Conservation (phyloP, 1,284 basidiomycete species). For the Rhodotorula sp. region DNA sequence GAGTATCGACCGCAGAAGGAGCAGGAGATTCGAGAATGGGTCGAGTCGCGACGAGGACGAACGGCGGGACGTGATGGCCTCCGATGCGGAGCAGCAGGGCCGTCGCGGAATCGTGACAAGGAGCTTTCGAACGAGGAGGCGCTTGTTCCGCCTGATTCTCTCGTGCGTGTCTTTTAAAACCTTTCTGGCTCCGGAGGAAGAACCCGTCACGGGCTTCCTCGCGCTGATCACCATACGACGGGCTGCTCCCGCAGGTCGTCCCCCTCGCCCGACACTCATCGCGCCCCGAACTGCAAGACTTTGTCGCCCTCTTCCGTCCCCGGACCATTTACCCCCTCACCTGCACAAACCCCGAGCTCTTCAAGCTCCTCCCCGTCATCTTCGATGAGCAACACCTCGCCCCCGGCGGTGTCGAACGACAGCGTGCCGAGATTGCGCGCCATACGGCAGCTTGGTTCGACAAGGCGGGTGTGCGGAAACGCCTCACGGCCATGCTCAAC, state of each 20-base stretch:
- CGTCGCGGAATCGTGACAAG: neutral
- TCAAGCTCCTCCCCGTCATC: constrained; percentile 64
- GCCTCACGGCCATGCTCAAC: neutral
- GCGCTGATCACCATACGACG: neutral
- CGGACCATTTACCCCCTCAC: constrained; percentile 73
- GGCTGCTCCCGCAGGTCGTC: constrained; percentile 61
- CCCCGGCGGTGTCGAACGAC: constrained; percentile 44
- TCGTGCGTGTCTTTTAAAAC: constrained; percentile 55
- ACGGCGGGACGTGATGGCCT: neutral
- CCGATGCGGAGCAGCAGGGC: neutral
- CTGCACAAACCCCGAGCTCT: constrained; percentile 62
- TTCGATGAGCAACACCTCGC: constrained; percentile 59
- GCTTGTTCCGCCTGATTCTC: constrained; percentile 54
- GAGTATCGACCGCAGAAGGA: constrained; percentile 58
- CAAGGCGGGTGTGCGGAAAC: neutral
- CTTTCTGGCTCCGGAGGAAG: too few relatives aligned
- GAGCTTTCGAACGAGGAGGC: constrained; percentile 37
- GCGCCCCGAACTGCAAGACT: constrained; percentile 73
- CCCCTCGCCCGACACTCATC: constrained; percentile 81
- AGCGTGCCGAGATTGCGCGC: constrained; percentile 32
- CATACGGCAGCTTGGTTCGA: neutral
- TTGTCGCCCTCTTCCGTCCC: constrained; percentile 76
- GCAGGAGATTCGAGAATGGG: constrained; percentile 48
- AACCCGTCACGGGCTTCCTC: neutral
- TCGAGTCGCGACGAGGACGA: neutral